These are phyloP conservation scores for Fusarium tupiense DNA, from an alignment of 2,329 filamentous ascomycete species.

Conservation along the genomic window DNA sequence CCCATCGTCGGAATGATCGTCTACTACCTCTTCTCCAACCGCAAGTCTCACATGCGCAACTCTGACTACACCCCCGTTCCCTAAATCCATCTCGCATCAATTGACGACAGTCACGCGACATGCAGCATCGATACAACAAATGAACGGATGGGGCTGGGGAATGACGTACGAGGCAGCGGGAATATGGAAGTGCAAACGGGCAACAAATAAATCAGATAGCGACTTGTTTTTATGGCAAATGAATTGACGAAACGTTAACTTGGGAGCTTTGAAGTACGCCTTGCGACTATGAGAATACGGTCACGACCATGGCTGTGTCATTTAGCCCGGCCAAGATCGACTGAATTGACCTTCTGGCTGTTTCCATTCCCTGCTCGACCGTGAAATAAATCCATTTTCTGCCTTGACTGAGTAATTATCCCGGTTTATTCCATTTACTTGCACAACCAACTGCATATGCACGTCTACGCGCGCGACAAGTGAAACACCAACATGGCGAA, in stretches of 20 bases:
- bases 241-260: background rate
- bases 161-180: background rate
- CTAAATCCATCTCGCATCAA: background rate
- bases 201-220: background rate
- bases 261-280: background rate
- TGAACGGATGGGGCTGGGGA: background rate
- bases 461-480: background rate
- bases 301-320: background rate
- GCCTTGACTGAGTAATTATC: background rate
- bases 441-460: background rate
- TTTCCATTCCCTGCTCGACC: fast-evolving
- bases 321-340: background rate
- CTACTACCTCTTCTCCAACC: constrained; percentile 73
- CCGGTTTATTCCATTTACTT: too few relatives aligned
- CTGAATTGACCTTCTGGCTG: background rate
- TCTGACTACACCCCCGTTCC: constrained; percentile 61
- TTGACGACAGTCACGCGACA: background rate
- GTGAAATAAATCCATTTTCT: fast-evolving
- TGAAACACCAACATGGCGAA: background rate
- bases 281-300: background rate
- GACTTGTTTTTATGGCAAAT: background rate
- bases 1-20: constrained; percentile 69
- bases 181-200: too few relatives aligned
- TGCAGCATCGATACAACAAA: fast-evolving
- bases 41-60: constrained; percentile 62